These are phyloP conservation scores for Candida parachauliodes DNA, from an alignment of 805 yeast species.

Conservation along the genomic window DNA sequence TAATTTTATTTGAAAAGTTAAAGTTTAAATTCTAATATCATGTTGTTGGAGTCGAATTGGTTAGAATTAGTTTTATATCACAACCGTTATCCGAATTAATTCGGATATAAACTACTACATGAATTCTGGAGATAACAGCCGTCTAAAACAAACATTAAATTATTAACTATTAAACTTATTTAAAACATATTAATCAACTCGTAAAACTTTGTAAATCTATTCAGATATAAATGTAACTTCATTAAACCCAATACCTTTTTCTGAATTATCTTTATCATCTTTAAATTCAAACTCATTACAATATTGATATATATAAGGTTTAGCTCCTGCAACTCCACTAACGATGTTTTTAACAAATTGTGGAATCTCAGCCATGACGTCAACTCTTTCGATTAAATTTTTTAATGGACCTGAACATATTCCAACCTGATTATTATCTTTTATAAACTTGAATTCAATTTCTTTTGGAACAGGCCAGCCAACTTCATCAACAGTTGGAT, in stretches of 20 bases:
- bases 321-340: constrained; percentile 91
- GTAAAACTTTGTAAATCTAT: constrained; percentile 12
- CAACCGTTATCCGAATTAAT: too few relatives aligned
- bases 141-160: not conserved
- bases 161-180: not conserved
- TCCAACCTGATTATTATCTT: constrained; percentile 41
- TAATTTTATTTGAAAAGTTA: too few relatives aligned
- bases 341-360: constrained; percentile 89
- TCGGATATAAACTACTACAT: too few relatives aligned
- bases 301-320: constrained; percentile 95
- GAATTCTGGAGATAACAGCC: too few relatives aligned
- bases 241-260: constrained; percentile 64
- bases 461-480: constrained; percentile 88
- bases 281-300: constrained; percentile 58
- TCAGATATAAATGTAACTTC: constrained; percentile 78
- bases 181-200: not conserved
- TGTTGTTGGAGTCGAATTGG: too few relatives aligned
- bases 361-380: constrained; percentile 97
- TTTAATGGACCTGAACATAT: constrained; percentile 57
- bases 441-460: constrained; percentile 53
- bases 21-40: too few relatives aligned
- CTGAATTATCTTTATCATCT: constrained; percentile 40
- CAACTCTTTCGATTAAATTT: constrained; percentile 80
- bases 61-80: too few relatives aligned
- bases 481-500: constrained; percentile 60